phyloP scores from a whole-genome alignment of 192 early-diverging fungal genomes.

The Backusella circina region DNA sequence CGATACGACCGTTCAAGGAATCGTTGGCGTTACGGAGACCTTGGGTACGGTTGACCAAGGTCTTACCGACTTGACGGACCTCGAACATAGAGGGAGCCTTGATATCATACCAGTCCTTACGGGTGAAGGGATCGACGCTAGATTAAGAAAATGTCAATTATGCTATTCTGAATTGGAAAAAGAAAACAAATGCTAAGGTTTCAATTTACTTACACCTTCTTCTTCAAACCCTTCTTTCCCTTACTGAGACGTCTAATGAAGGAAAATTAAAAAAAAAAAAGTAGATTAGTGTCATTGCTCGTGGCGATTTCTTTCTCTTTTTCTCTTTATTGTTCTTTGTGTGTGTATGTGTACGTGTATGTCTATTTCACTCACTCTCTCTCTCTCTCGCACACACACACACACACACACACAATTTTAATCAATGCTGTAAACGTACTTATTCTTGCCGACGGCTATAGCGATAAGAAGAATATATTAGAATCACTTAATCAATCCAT shows the following conservation, averaged over 20 bases:
- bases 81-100: slow-evolving; percentile 95
- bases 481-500: background rate
- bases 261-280: background rate
- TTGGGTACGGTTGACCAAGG: slow-evolving; percentile 99
- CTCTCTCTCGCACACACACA: background rate
- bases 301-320: background rate
- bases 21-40: slow-evolving; percentile 97
- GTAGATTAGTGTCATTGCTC: background rate
- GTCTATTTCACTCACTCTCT: background rate
- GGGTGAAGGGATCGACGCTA: slow-evolving; percentile 96
- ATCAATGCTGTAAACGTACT: slow-evolving; percentile 37
- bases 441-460: slow-evolving; percentile 65
- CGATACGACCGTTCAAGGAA: slow-evolving; percentile 89
- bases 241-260: slow-evolving; percentile 64
- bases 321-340: background rate
- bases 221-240: slow-evolving; percentile 83
- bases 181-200: background rate
- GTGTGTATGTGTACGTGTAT: background rate
- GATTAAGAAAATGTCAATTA: slow-evolving; percentile 1
- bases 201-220: slow-evolving; percentile 65
- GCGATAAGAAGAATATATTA: background rate
- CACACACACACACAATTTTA: background rate
- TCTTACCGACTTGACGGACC: slow-evolving; percentile 92
- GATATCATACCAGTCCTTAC: slow-evolving; percentile 99
- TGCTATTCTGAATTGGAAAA: background rate